Conservation (phyloP, 169 alveolate species). For the Cryptosporidium canis region DNA sequence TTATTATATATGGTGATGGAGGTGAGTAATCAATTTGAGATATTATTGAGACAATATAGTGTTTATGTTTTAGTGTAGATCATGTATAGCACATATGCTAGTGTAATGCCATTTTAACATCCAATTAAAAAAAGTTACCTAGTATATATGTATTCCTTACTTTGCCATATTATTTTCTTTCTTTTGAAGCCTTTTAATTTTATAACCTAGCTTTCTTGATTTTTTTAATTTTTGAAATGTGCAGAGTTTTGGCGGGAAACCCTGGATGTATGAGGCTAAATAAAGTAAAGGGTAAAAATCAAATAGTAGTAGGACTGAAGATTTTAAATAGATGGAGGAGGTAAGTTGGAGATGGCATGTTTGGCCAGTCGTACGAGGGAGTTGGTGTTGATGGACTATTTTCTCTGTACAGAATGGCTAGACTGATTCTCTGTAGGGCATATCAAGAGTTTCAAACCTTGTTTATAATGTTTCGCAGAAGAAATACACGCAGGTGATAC, state of each 20-base stretch:
- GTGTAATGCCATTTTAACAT: too few species aligned
- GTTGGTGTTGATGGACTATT: not conserved
- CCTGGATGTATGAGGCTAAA: not conserved
- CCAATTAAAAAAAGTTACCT: too few species aligned
- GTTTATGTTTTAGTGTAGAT: too few species aligned
- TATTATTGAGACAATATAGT: not conserved
- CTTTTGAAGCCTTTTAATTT: too few species aligned
- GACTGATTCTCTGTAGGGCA: not conserved
- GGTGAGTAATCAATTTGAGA: not conserved
- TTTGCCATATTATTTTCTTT: too few species aligned
- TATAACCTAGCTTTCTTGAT: not conserved
- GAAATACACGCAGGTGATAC: slow-evolving; percentile 21
- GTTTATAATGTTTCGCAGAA: not conserved
- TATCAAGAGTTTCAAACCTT: not conserved
- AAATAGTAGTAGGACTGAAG: not conserved
- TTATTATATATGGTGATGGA: not conserved
- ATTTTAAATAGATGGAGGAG: not conserved
- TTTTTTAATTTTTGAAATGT: not conserved
- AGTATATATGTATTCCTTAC: too few species aligned
- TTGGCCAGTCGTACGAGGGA: not conserved
- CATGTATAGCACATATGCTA: too few species aligned
- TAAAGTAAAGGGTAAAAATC: not conserved
- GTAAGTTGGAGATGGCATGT: not conserved
- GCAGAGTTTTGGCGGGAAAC: not conserved
- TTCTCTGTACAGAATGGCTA: not conserved